phyloP scores from a whole-genome alignment of 106 monocot genomes.

The Phalaenopsis equestris region DNA sequence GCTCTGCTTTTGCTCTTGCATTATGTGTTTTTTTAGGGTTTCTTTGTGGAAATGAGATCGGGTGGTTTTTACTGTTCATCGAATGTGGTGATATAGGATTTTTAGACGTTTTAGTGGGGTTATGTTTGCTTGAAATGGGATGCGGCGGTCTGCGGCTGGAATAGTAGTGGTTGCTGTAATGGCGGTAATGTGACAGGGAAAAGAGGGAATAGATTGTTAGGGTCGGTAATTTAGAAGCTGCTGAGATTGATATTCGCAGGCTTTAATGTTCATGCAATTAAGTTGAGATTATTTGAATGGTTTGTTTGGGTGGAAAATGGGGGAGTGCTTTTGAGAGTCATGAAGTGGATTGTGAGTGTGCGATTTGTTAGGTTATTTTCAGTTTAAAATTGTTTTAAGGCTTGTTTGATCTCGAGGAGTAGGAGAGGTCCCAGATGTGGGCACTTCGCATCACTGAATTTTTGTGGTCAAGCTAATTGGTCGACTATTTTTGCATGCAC shows the following conservation, averaged over 20 bases:
- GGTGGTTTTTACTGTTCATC: neutral
- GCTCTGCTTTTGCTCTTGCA: neutral
- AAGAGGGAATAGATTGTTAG: neutral
- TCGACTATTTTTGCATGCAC: neutral
- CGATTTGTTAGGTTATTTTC: neutral
- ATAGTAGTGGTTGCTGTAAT: too few relatives aligned
- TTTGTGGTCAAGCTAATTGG: neutral
- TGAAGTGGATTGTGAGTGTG: neutral
- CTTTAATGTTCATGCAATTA: neutral
- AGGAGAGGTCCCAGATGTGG: too few relatives aligned
- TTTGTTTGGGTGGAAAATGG: neutral
- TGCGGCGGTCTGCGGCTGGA: neutral
- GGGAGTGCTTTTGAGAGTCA: neutral
- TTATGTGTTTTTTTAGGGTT: neutral
- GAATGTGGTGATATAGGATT: neutral
- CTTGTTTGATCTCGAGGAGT: neutral
- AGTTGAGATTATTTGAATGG: neutral
- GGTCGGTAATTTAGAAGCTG: neutral
- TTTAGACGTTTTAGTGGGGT: neutral
- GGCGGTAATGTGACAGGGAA: too few relatives aligned
- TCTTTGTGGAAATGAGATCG: neutral
- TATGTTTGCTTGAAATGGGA: neutral
- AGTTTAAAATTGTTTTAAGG: neutral
- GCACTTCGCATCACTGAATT: neutral
- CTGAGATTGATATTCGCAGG: neutral